A percentile compares a stretch with the other conserved stretches of the same genome.
Evolutionary conservation across 352 stramenopile species (phyloP).

Genomic region (Globisporangium middletonii): DNA sequence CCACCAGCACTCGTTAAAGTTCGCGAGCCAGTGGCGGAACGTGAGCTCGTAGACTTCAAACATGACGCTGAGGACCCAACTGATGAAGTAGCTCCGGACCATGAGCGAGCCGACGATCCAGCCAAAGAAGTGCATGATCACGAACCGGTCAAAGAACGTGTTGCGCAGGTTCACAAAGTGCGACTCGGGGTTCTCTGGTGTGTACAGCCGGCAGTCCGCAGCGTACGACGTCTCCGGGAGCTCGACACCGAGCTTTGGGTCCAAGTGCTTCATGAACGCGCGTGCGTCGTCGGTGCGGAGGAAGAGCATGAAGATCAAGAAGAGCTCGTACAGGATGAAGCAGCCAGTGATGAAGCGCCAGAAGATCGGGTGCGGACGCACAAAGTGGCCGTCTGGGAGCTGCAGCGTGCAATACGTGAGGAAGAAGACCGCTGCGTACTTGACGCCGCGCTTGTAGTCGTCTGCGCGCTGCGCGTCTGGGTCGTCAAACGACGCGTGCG

Average conservation of each 20-base stretch:
- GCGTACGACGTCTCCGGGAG: conserved; percentile 81
- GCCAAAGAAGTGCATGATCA: conserved; percentile 88
- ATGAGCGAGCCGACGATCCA: conserved; percentile 87
- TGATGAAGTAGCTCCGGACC: conserved; percentile 81
- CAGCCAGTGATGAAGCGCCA: conserved; percentile 88
- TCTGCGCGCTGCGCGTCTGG: conserved; percentile 27
- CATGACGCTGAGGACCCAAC: conserved; percentile 78
- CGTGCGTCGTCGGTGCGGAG: conserved; percentile 74
- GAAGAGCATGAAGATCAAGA: conserved; percentile 85
- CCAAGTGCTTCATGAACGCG: conserved; percentile 81
- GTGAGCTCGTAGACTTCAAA: conserved; percentile 86
- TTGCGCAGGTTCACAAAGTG: conserved; percentile 70
- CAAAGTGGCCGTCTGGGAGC: conserved; percentile 81
- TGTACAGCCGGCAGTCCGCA: conserved; percentile 81
- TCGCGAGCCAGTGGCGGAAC: conserved; percentile 88
- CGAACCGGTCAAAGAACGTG: conserved; percentile 84
- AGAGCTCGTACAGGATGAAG: conserved; percentile 92
- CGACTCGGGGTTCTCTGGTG: conserved; percentile 78
- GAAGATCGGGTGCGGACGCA: conserved; percentile 86
- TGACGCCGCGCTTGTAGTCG: conserved; percentile 66
- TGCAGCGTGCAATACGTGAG: conserved; percentile 85
- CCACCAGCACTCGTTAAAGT: conserved; percentile 97
- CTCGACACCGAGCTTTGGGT: conserved; percentile 65
- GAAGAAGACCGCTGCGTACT: conserved; percentile 81
- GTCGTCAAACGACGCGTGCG: conserved; percentile 27